Evolutionary conservation across 179 eudicot species (phyloP).

Genomic region (Spergularia azorica): DNA sequence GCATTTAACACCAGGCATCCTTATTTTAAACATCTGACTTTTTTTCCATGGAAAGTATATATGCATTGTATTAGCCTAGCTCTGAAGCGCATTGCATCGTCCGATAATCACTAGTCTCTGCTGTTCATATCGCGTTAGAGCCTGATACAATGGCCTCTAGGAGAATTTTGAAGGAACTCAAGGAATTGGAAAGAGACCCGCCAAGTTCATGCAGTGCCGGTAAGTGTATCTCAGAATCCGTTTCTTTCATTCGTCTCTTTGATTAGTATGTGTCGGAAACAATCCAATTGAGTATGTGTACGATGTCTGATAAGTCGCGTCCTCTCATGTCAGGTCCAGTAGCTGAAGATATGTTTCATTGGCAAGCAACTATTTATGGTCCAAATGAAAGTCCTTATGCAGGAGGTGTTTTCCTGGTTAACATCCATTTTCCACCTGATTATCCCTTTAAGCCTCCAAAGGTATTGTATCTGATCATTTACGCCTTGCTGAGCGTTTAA

Average conservation of each 20-base stretch:
- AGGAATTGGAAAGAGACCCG: conserved; percentile 77
- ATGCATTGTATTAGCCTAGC: background rate
- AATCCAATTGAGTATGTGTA: too few species aligned
- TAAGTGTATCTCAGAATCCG: too few species aligned
- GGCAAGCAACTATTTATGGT: conserved; percentile 80
- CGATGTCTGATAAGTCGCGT: background rate
- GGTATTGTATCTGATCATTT: conserved; percentile 28
- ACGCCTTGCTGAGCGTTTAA: too few species aligned
- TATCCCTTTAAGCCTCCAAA: conserved; percentile 83
- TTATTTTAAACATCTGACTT: conserved; percentile 24
- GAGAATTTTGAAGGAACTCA: conserved; percentile 67
- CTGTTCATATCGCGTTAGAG: background rate
- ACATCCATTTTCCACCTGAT: conserved; percentile 70
- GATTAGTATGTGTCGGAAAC: background rate
- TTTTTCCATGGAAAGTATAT: background rate
- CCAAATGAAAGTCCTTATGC: conserved; percentile 71
- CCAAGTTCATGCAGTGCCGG: conserved; percentile 88
- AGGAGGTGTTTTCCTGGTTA: conserved; percentile 62
- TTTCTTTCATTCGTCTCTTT: background rate
- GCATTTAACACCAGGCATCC: conserved; percentile 1
- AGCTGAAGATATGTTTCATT: conserved; percentile 66
- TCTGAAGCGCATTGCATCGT: conserved; percentile 1
- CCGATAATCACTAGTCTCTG: background rate
- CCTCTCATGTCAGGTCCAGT: conserved; percentile 47
- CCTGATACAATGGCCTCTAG: conserved; percentile 50